Percentiles rank a stretch among this genome's conserved stretches.
phyloP scores from a whole-genome alignment of 208 protist genomes.

The Trypanosomatidae sp. region DNA sequence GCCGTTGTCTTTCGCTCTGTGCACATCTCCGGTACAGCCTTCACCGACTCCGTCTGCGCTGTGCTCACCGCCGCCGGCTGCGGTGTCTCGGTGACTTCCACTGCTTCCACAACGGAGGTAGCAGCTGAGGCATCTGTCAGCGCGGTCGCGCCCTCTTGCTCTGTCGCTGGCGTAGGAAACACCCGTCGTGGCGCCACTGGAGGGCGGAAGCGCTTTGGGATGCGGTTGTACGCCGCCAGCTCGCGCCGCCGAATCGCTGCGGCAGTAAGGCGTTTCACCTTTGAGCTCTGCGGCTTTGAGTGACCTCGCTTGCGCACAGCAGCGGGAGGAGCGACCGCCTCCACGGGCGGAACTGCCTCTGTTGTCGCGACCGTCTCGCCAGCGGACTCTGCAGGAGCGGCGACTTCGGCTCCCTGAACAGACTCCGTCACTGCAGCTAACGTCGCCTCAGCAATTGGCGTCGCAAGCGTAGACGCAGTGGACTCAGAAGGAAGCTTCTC shows the following conservation, averaged over 20 bases:
- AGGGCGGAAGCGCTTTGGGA: slow-evolving; percentile 20
- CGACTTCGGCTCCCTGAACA: background rate
- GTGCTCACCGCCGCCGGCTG: background rate
- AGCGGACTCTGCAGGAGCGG: background rate
- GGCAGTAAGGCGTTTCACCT: slow-evolving; percentile 13
- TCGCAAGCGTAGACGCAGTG: background rate
- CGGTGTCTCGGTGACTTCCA: background rate
- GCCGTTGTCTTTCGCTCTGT: background rate
- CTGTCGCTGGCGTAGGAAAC: slow-evolving; percentile 2
- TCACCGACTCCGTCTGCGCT: background rate
- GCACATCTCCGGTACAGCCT: background rate
- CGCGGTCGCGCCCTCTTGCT: background rate
- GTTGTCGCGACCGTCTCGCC: background rate
- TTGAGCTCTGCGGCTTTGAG: slow-evolving; percentile 13
- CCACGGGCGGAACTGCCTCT: background rate
- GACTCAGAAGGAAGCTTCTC: background rate
- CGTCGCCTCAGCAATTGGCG: background rate
- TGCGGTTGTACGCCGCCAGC: slow-evolving; percentile 24
- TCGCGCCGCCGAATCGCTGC: slow-evolving; percentile 27
- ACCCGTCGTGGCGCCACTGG: slow-evolving; percentile 4
- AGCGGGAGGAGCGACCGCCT: background rate
- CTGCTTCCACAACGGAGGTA: background rate
- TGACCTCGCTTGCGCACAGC: slow-evolving; percentile 2
- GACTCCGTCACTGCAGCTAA: background rate
- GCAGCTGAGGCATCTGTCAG: background rate